Evolutionary conservation across 768 basidiomycete genomes (phyloP).

Genomic region (Amanita phalloides): DNA sequence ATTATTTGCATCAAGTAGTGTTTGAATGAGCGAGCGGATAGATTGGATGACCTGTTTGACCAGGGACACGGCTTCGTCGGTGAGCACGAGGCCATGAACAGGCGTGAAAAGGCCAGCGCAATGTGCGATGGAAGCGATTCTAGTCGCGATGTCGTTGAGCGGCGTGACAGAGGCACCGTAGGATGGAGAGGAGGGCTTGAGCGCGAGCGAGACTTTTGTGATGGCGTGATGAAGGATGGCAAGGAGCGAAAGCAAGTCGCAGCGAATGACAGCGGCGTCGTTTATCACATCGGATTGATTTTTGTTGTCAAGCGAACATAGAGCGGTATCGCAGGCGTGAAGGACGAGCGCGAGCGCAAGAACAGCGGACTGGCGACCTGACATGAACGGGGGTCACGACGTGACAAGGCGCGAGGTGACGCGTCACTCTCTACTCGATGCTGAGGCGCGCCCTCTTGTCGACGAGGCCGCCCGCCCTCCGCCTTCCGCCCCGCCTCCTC

Average conservation of each 20-base stretch:
- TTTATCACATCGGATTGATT: neutral
- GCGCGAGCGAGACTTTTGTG: constrained; percentile 52
- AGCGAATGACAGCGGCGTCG: constrained; percentile 24
- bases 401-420: neutral
- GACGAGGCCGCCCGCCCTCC: constrained; percentile 3
- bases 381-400: neutral
- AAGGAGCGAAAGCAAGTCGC: constrained; percentile 48
- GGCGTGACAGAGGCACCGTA: constrained; percentile 39
- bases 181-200: constrained; percentile 47
- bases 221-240: constrained; percentile 42
- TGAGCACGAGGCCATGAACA: constrained; percentile 35
- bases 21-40: constrained; percentile 30
- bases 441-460: neutral
- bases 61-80: constrained; percentile 29
- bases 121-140: constrained; percentile 38
- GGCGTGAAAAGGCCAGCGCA: constrained; percentile 34
- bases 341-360: constrained; percentile 21
- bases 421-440: neutral
- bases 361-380: constrained; percentile 15
- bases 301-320: neutral
- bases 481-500: constrained; percentile 1
- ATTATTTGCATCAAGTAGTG: constrained; percentile 23
- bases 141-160: constrained; percentile 41
- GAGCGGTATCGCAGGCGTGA: constrained; percentile 22
- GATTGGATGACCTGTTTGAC: constrained; percentile 32